Evolutionary conservation across 495 filamentous ascomycete species (phyloP).

Genomic region (Penicillium salamii): DNA sequence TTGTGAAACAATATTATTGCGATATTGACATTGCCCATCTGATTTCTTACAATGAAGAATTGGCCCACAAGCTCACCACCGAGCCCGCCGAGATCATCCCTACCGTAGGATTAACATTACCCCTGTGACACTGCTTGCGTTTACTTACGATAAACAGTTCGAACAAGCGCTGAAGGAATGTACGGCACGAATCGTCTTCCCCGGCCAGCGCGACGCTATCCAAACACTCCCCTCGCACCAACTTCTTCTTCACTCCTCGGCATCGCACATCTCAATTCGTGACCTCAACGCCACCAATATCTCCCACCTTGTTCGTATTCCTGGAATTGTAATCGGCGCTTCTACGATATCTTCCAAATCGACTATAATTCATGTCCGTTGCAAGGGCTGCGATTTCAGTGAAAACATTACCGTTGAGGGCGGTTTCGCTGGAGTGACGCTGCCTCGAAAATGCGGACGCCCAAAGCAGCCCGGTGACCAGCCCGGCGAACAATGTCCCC

Average conservation of each 20-base stretch:
- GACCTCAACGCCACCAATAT: slow-evolving; percentile 91
- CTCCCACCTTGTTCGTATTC: slow-evolving; percentile 90
- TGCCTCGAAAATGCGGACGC: slow-evolving; percentile 75
- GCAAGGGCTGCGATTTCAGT: slow-evolving; percentile 76
- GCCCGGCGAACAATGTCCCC: slow-evolving; percentile 68
- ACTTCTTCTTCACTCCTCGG: slow-evolving; percentile 89
- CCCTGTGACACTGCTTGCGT: no score
- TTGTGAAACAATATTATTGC: slow-evolving; percentile 93
- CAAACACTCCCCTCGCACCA: slow-evolving; percentile 75
- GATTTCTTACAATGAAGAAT: slow-evolving; percentile 94
- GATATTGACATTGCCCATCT: slow-evolving; percentile 96
- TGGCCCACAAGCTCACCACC: slow-evolving; percentile 85
- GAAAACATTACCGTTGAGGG: slow-evolving; percentile 71
- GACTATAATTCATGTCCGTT: slow-evolving; percentile 81
- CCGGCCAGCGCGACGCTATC: slow-evolving; percentile 62
- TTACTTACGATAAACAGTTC: slow-evolving; percentile 60
- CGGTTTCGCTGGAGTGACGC: slow-evolving; percentile 80
- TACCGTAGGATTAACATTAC: slow-evolving; percentile 53
- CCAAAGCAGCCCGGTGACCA: slow-evolving; percentile 49
- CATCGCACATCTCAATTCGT: slow-evolving; percentile 88
- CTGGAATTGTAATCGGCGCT: slow-evolving; percentile 96
- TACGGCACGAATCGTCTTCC: slow-evolving; percentile 85
- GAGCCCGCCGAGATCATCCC: slow-evolving; percentile 94
- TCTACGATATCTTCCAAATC: slow-evolving; percentile 96
- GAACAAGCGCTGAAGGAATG: slow-evolving; percentile 86